These are phyloP conservation scores for Coleophoma cylindrospora DNA, from an alignment of 2,329 filamentous ascomycete species.

Conservation along the genomic window DNA sequence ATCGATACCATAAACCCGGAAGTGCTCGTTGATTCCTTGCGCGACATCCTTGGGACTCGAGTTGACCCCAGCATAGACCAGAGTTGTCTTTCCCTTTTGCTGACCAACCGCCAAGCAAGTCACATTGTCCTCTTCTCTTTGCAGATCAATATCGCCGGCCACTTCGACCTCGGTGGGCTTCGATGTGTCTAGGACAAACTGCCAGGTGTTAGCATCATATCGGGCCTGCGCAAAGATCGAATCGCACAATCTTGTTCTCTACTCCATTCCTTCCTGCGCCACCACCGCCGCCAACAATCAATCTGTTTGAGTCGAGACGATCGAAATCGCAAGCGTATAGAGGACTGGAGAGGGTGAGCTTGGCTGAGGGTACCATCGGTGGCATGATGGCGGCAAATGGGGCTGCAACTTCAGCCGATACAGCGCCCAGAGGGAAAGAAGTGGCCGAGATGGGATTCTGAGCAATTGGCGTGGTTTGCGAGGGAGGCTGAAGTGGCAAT, in stretches of 20 bases:
- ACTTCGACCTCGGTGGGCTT: conserved; percentile 41
- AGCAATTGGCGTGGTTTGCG: no score
- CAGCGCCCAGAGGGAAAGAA: no score
- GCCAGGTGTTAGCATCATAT: conserved; percentile 3
- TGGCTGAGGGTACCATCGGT: conserved; percentile 23
- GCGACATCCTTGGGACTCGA: conserved; percentile 67
- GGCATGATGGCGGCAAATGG: conserved; percentile 16
- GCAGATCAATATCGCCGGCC: conserved; percentile 71
- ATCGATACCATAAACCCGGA: conserved; percentile 67
- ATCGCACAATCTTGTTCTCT: conserved; percentile 75
- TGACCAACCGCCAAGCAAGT: conserved; percentile 72
- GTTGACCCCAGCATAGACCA: conserved; percentile 76
- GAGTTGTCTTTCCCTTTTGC: conserved; percentile 48
- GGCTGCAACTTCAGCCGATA: neutral
- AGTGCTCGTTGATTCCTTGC: conserved; percentile 76
- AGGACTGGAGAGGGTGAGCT: conserved; percentile 65
- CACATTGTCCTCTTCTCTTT: conserved; percentile 82
- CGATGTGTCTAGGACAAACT: conserved; percentile 27
- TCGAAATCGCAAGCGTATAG: conserved; percentile 88
- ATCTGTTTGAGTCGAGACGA: conserved; percentile 66
- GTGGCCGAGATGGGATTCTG: no score
- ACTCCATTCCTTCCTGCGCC: conserved; percentile 78
- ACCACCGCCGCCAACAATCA: conserved; percentile 84
- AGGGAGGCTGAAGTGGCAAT: no score
- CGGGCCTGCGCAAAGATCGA: neutral